Conservation (phyloP, 2,329 filamentous ascomycete genomes). For the Hypoxylon sp. region DNA sequence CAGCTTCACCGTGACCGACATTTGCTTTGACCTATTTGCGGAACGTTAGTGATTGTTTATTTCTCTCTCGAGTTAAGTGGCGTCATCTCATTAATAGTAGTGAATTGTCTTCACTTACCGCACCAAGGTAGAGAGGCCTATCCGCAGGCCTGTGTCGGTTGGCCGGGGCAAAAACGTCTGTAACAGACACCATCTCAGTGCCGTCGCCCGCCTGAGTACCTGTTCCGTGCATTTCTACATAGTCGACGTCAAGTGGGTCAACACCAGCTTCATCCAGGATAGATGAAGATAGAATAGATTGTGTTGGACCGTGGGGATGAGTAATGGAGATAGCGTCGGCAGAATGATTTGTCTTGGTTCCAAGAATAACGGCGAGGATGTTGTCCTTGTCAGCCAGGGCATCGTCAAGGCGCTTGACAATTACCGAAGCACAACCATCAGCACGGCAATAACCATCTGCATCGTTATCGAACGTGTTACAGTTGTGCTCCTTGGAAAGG, state of each 20-base stretch:
- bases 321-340: conserved; percentile 87
- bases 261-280: conserved; percentile 81
- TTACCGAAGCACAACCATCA: conserved; percentile 80
- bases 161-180: conserved; percentile 66
- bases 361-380: conserved; percentile 82
- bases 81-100: not conserved
- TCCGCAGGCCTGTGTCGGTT: conserved; percentile 63
- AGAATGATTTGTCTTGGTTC: conserved; percentile 84
- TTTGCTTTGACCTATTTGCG: conserved; percentile 66
- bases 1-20: conserved; percentile 74
- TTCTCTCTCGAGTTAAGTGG: not conserved
- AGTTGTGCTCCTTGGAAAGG: conserved; percentile 81
- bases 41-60: not conserved
- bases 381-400: conserved; percentile 82
- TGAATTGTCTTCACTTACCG: conserved; percentile 56
- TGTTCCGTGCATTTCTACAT: conserved; percentile 92
- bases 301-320: conserved; percentile 83
- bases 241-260: conserved; percentile 82
- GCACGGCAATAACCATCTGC: conserved; percentile 88
- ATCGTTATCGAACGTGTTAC: conserved; percentile 84
- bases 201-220: conserved; percentile 89
- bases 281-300: conserved; percentile 78
- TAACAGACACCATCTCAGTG: conserved; percentile 85
- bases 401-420: conserved; percentile 85
- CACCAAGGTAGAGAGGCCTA: conserved; percentile 72